Base-by-base conservation (phyloP, 371 early-diverging fungal genomes). In the Apophysomyces variabilis region DNA sequence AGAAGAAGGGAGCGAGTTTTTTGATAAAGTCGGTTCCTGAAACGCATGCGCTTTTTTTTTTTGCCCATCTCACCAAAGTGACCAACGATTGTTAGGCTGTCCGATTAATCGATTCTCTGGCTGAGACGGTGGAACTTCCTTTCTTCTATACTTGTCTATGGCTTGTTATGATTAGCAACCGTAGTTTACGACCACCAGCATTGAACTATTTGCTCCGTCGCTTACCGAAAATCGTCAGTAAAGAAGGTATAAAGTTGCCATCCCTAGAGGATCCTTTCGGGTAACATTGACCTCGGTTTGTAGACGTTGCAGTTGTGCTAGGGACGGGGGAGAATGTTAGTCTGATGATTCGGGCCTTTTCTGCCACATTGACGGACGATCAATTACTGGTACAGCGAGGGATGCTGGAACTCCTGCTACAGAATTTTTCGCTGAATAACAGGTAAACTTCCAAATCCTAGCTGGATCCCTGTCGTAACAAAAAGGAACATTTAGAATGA, bases 1-100 rank as follows among this genome's bases (percentile, higher is more conserved):
- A 60, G 96, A 96, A 67, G 96, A 95, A 71, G 92, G 92, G 38
- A 91, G 87, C 72, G 97, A 97, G 67, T 90, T 85, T 67, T 94
- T 93, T 72, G 92, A 91, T 60, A 76, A 83, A 64, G 85, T 87
- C 70, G 46, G 57, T 57, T 12, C 32, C 32, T 26, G 32, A 26
- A 26, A 26, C 32, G 41, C 41, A 11, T 41, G 41, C 41, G 8
- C 41, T 7, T 7, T 38, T 18, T 21, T 21, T 0, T 26, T 70
- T 38, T 65, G 16, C 18, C 0, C 13, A 41, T 41, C 41, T 41
- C 13, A 41, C 13, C 41, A 5, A 41, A 13, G 1, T 41, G 41
- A 32, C 45, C 8, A 36, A 11, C 36, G 58, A 61, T 57, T 11
- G 14, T 44, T 73, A 90, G 75, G 91, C 89, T 35, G 79, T 94